These are phyloP conservation scores for Circinella umbellata DNA, from an alignment of 371 early-diverging fungal genomes.

Conservation along the genomic window DNA sequence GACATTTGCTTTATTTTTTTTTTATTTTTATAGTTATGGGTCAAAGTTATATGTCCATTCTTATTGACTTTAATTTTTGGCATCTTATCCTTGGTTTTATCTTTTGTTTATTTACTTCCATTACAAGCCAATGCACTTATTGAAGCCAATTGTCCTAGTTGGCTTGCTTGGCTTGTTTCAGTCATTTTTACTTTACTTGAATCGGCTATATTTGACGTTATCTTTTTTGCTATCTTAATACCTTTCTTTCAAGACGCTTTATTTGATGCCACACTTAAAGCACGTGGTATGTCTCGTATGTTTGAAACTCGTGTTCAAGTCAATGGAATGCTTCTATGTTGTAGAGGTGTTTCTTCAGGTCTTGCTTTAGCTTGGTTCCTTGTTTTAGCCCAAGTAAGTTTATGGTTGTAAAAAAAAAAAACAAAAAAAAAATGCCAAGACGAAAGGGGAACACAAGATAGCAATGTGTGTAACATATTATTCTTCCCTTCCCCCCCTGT, in stretches of 20 bases:
- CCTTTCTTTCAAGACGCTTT: conserved; percentile 60
- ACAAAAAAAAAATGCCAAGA: neutral
- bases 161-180: conserved; percentile 58
- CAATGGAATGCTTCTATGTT: conserved; percentile 32
- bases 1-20: too few relatives aligned
- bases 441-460: neutral
- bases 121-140: conserved; percentile 61
- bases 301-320: conserved; percentile 41
- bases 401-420: too few relatives aligned
- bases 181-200: conserved; percentile 61
- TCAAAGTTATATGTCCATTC: conserved; percentile 46
- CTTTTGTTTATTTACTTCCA: conserved; percentile 43
- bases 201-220: conserved; percentile 52
- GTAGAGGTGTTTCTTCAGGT: conserved; percentile 42
- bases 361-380: conserved; percentile 25
- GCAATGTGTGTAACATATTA: conserved; percentile 1
- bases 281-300: conserved; percentile 53
- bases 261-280: conserved; percentile 58
- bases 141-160: conserved; percentile 52
- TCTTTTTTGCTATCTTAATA: conserved; percentile 57
- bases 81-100: conserved; percentile 37
- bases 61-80: conserved; percentile 43
- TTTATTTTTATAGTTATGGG: conserved; percentile 35
- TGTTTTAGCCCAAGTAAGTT: conserved; percentile 25
- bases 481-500: conserved; percentile 1